Base-by-base conservation (phyloP, 192 early-diverging fungal genomes). In the Coemansia sp. region DNA sequence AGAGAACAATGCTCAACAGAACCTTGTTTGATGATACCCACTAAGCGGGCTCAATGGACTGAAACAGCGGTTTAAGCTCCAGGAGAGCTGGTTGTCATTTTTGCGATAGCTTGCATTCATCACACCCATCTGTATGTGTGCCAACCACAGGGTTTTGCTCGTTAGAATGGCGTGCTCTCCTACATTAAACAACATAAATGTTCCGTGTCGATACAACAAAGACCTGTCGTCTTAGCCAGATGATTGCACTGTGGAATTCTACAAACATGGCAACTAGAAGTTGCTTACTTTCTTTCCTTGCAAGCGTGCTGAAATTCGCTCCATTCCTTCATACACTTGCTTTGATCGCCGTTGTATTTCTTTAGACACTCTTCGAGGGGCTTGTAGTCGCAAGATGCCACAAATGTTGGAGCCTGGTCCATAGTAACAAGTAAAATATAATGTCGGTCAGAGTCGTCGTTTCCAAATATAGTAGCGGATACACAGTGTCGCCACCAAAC, bases 311-410 rank as follows among this genome's bases (percentile, higher is more conserved):
- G 77, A 59, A 89, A 89, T 38, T 80, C 87, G 33, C 80, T 69
- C 85, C 85, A 85, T 72, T 89, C 87, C 47, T 84, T 79, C 25
- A 69, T 17, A 40, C 87, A 89, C 67, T 86, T 85, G 31, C 70
- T 74, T 25, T 80, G 75, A 50, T 89, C 83, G 50, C 85, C 85
- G 34, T 77, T 75, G 67, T 87, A 81, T 20, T 62, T 59, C 50
- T 79, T 60, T 2, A 89, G 64, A 45, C 87, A 89, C 50, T 68
- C 60, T 38, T 87, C 72, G 3, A 89, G 76, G n/a, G 82, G 83
- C 58, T 81, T 69, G 37, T 83, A 75, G 62, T 87, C 83, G 70
- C 86, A 87, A 15, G 47, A 56, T 17, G 63, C 47, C 33, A 48
- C 22, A 13, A 23, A 48, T 25, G 23, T 48, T 25, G 23, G 23